A percentile compares a stretch with the other conserved stretches of the same genome.
phyloP scores from a whole-genome alignment of 768 basidiomycete genomes.

The Pisolithus microcarpus region DNA sequence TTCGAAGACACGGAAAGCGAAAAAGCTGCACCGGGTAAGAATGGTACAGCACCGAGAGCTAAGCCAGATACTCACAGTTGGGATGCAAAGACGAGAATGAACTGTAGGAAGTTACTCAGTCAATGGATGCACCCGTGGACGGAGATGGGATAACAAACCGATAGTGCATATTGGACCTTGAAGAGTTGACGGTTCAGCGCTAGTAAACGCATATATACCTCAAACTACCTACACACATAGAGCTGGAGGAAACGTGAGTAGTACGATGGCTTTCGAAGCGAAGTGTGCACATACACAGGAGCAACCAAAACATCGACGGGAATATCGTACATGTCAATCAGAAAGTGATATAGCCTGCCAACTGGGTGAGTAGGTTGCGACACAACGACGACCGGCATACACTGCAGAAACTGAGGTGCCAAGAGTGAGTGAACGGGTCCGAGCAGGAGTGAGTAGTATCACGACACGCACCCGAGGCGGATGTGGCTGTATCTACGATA shows the following conservation, averaged over 20 bases:
- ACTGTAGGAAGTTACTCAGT: too few species aligned
- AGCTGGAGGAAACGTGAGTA: constrained; percentile 10
- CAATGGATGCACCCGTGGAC: too few species aligned
- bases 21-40: too few species aligned
- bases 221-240: constrained; percentile 25
- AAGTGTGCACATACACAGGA: constrained; percentile 14
- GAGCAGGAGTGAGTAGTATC: neutral
- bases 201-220: too few species aligned
- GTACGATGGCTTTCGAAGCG: neutral
- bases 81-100: too few species aligned
- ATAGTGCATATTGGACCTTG: too few species aligned
- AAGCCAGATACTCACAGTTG: too few species aligned
- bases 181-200: too few species aligned
- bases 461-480: constrained; percentile 19
- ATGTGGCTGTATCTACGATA: constrained; percentile 18
- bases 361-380: constrained; percentile 3
- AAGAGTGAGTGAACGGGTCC: constrained; percentile 3
- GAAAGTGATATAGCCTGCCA: constrained; percentile 23
- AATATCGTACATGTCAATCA: too few species aligned
- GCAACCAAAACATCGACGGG: constrained; percentile 19
- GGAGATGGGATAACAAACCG: too few species aligned
- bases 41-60: too few species aligned
- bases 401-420: constrained; percentile 18
- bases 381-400: constrained; percentile 8
- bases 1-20: too few species aligned